phyloP scores from a whole-genome alignment of 441 rosid species.

The Iberis amara region DNA sequence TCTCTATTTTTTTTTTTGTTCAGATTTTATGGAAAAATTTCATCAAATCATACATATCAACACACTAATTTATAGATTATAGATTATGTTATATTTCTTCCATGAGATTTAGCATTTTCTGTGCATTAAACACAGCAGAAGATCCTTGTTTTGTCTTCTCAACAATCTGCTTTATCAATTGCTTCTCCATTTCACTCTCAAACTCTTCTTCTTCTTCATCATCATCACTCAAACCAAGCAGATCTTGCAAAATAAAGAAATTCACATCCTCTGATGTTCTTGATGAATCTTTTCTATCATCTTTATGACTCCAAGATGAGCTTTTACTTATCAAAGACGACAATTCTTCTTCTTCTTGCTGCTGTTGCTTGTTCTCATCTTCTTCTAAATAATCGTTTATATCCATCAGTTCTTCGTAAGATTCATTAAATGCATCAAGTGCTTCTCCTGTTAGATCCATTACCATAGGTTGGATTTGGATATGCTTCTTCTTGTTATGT shows the following conservation, averaged over 20 bases:
- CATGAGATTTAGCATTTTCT: slow-evolving; percentile 42
- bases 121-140: slow-evolving; percentile 67
- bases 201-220: slow-evolving; percentile 45
- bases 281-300: slow-evolving; percentile 26
- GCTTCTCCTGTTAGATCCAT: slow-evolving; percentile 74
- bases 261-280: slow-evolving; percentile 19
- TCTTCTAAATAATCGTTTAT: slow-evolving; percentile 53
- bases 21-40: no score
- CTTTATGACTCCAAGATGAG: slow-evolving; percentile 25
- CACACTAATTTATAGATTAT: neutral
- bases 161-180: slow-evolving; percentile 68
- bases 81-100: slow-evolving; percentile 31
- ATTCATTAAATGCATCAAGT: slow-evolving; percentile 66
- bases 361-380: no score
- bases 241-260: slow-evolving; percentile 22
- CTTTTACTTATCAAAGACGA: slow-evolving; percentile 25
- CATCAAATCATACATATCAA: no score
- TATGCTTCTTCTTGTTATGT: slow-evolving; percentile 7
- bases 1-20: no score
- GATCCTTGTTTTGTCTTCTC: slow-evolving; percentile 79
- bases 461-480: slow-evolving; percentile 44
- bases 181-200: slow-evolving; percentile 61
- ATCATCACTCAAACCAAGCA: slow-evolving; percentile 24
- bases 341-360: no score
- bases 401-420: slow-evolving; percentile 60